Evolutionary conservation across 1,284 basidiomycete species (phyloP), one percentile per base, ranked within the genome.

Genomic region (Peniophora sp.): DNA sequence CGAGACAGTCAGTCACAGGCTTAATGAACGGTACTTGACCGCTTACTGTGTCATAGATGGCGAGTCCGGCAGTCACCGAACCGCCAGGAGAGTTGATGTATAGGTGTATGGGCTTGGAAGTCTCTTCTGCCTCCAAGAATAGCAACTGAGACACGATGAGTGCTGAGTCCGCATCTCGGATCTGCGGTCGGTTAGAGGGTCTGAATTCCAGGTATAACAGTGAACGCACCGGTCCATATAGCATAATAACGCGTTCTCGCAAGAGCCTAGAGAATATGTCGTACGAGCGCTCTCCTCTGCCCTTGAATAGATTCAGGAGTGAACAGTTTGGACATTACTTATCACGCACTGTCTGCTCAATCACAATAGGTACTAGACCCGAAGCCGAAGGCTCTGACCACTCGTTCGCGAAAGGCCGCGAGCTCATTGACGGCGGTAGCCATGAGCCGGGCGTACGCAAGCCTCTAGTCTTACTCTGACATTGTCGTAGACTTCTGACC

Each of bases 51-150:
- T 97, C 94, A 71, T 97, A 97, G 53, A 97, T 95, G 3, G 93
- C 93, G 49, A 97, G 71, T 16, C 93, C 94, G 38, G 92, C 91
- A 0, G 93, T 95, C 39, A 97, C 93, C 60, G 88, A 91, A 34
- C 94, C 94, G 3, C 93, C 93, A 0, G 94, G 93, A 5, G 91
- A 93, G 69, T 96, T 97, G 61, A 96, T 94, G 69, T 95, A 96
- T 19, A 97, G 70, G 61, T 94, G 90, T 52, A 97, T 95, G 2
- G 93, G 94, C 62, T 92, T 91, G 14, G 84, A 82, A 0, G 91
- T 83, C 58, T 95, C 91, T 67, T 96, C 93, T 0, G 94, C 93
- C 71, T 97, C 94, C 49, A 97, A 78, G 66, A 95, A 97, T 38
- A 97, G 81, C 2, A 97, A 72, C 63, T 96, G 93, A 0, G 93